phyloP scores from a whole-genome alignment of 2,329 filamentous ascomycete genomes.

The Exophiala sp. region DNA sequence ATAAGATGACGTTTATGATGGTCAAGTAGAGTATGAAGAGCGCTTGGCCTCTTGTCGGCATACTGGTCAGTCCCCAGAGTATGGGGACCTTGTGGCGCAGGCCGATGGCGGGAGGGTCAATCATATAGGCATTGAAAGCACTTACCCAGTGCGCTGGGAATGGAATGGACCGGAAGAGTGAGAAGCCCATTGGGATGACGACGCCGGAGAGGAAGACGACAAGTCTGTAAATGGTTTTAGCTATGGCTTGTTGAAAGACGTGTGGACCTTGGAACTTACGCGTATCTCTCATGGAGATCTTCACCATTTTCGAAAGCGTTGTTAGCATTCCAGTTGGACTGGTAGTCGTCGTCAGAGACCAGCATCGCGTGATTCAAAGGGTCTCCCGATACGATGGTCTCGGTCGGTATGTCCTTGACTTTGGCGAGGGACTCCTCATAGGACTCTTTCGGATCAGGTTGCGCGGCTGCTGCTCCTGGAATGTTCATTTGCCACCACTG shows the following conservation, averaged over 20 bases:
- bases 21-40: conserved; percentile 27
- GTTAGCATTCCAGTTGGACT: conserved; percentile 1
- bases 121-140: conserved; percentile 4
- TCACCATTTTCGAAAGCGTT: conserved; percentile 2
- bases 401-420: not conserved
- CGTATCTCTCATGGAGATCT: conserved; percentile 1
- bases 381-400: not conserved
- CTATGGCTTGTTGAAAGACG: not conserved
- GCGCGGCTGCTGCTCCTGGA: not conserved
- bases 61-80: conserved; percentile 18
- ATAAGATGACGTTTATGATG: conserved; percentile 29
- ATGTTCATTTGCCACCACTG: conserved; percentile 23
- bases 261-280: not conserved
- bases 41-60: conserved; percentile 30
- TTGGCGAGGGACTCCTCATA: conserved; percentile 4
- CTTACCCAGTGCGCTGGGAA: not conserved
- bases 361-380: not conserved
- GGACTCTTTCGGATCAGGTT: conserved; percentile 3
- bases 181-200: conserved; percentile 4
- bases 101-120: conserved; percentile 6
- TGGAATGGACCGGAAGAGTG: conserved; percentile 2
- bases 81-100: conserved; percentile 11
- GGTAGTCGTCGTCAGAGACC: not conserved
- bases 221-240: not conserved
- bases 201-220: conserved; percentile 6